Evolutionary conservation across 2,329 filamentous ascomycete genomes (phyloP), one percentile per base, ranked within the genome.

Genomic region (Helicocarpus griseus): DNA sequence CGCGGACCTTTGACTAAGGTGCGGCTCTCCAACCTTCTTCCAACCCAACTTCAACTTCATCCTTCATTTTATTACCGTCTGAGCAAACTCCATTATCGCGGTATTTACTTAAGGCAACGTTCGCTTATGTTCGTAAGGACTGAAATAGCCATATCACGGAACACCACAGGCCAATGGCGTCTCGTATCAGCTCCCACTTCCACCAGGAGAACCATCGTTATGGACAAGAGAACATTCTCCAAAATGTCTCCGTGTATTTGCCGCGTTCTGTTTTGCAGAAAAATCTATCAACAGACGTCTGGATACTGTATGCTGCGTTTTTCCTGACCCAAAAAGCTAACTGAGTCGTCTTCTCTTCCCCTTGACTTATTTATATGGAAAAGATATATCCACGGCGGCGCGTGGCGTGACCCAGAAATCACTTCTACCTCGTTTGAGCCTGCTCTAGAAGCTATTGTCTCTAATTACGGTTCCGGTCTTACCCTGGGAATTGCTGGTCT

Each of bases 301-400:
- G 69, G 69, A 61, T 71, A 55, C 66, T 72, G 69, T 72, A 69
- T 39, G 55, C 51, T 35, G 28, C 46, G n/a, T 3, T 21, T 39
- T 26, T 26, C 21, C 31, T 31, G 9, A 5, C 24, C 26, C 17
- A 45, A 45, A 29, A 11, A 33, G 11, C 19, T 14, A 26, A 24
- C 29, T 19, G 21, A 36, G 4, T 5, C 1, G 7, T 35, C 44
- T 9, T 35, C 31, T 11, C 11, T 35, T 36, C n/a, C 8, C 29
- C 14, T 47, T 38, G 6, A n/a, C 44, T 47, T 13, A 47, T 47
- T 11, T 7, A 26, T 36, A 36, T 47, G 19, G 36, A 7, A 31
- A 49, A 71, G 69, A 50, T 73, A 70, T 54, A 72, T 76, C 53
- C 73, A 76, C 57, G 73, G 73, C 40, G 73, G 73, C 50, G 74